A percentile compares a stretch with the other conserved stretches of the same genome.
Evolutionary conservation across 2,329 filamentous ascomycete species (phyloP).

Genomic region (Botrytis fragariae): DNA sequence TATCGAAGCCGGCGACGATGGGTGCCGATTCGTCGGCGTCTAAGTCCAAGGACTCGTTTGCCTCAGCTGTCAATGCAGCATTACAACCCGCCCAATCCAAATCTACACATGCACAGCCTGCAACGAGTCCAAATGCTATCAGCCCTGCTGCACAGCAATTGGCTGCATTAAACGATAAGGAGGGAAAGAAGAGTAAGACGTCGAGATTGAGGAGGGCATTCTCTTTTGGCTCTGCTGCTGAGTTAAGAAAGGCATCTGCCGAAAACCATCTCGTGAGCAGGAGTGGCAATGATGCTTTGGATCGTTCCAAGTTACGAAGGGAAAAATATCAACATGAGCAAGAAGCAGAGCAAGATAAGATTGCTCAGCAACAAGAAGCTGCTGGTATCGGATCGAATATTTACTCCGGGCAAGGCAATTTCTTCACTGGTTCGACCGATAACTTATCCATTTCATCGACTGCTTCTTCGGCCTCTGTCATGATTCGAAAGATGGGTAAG

Average conservation of each 20-base stretch:
- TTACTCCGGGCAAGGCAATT: conserved; percentile 79
- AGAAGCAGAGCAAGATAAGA: conserved; percentile 86
- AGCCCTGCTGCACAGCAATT: conserved; percentile 77
- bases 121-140: conserved; percentile 39
- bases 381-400: conserved; percentile 90
- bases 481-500: conserved; percentile 98
- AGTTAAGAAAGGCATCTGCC: conserved; percentile 73
- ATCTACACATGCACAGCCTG: conserved; percentile 36
- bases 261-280: conserved; percentile 48
- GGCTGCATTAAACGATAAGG: conserved; percentile 81
- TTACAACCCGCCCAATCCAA: conserved; percentile 35
- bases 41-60: conserved; percentile 45
- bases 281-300: conserved; percentile 36
- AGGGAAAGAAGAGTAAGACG: conserved; percentile 77
- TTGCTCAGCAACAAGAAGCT: conserved; percentile 89
- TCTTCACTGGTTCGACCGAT: conserved; percentile 89
- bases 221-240: conserved; percentile 93
- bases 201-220: conserved; percentile 86
- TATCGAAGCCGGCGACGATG: conserved; percentile 69
- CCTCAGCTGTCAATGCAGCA: conserved; percentile 40
- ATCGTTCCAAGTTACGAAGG: conserved; percentile 61
- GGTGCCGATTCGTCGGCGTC: conserved; percentile 49
- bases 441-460: conserved; percentile 91
- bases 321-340: conserved; percentile 59
- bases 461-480: conserved; percentile 83